Conservation (phyloP, 2,329 filamentous ascomycete species). For the Kalmusia sp. region DNA sequence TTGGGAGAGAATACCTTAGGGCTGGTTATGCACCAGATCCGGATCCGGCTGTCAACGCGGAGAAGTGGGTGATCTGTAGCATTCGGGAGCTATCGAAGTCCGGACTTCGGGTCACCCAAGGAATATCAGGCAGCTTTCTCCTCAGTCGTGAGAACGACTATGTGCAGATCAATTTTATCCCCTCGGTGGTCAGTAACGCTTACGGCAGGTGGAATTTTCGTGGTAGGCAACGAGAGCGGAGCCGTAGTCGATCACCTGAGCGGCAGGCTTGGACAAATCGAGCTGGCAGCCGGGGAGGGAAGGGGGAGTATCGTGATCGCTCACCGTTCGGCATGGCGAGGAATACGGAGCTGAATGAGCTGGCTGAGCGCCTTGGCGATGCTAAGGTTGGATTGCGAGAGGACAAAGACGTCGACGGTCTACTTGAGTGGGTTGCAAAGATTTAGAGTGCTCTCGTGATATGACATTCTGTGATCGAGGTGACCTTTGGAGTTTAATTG, state of each 20-base stretch:
- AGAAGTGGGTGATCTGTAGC: background rate
- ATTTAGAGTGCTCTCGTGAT: background rate
- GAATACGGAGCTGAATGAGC: background rate
- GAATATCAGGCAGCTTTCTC: background rate
- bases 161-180: background rate
- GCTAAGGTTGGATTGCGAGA: background rate
- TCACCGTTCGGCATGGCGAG: background rate
- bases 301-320: background rate
- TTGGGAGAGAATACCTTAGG: slow-evolving; percentile 1
- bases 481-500: background rate
- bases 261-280: background rate
- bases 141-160: background rate
- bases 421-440: background rate
- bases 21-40: background rate
- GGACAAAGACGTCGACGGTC: background rate
- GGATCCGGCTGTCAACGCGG: background rate
- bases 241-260: background rate
- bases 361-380: slow-evolving; percentile 2
- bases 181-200: background rate
- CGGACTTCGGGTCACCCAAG: background rate
- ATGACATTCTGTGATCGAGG: no score
- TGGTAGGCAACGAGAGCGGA: background rate
- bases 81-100: background rate
- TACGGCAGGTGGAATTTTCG: slow-evolving; percentile 1
- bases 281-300: background rate